Evolutionary conservation across 2,329 filamentous ascomycete species (phyloP).

Genomic region (Apiospora sp.): DNA sequence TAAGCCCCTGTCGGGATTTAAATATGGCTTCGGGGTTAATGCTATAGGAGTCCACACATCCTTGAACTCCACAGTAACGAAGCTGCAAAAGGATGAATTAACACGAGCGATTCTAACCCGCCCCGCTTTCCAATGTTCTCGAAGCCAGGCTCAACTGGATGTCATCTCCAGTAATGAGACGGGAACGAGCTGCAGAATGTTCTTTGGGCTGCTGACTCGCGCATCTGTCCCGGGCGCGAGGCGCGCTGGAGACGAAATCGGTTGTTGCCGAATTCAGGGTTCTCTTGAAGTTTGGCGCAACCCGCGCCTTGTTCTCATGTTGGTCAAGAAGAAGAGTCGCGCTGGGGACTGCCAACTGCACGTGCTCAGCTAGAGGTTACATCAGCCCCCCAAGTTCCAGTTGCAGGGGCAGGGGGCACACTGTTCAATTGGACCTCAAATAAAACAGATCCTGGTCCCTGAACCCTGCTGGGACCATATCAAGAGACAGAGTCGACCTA

Average conservation of each 20-base stretch:
- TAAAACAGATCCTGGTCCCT: background rate
- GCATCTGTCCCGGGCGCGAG: background rate
- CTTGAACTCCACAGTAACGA: no score
- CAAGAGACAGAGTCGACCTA: background rate
- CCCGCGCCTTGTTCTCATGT: background rate
- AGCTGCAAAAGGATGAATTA: background rate
- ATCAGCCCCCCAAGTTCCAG: slow-evolving; percentile 3
- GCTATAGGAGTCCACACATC: background rate
- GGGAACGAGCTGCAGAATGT: background rate
- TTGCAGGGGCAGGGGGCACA: background rate
- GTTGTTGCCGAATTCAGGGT: slow-evolving; percentile 6
- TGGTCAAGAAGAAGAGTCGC: background rate
- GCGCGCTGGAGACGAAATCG: background rate
- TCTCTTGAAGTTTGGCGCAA: background rate
- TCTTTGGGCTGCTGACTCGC: background rate
- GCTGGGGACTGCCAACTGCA: background rate
- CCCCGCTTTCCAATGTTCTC: background rate
- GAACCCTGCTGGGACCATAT: background rate
- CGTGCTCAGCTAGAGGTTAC: slow-evolving; percentile 12
- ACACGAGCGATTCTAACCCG: background rate
- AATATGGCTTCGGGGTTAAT: background rate
- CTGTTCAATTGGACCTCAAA: background rate
- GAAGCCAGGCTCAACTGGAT: background rate
- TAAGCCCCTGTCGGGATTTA: background rate
- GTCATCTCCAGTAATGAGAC: background rate